These are phyloP conservation scores for apple (Malus domestica) DNA, from an alignment of 306 rosid genomes.

Conservation along the genomic window ASM211411v1 NC_041803.1:27862001-27862500, in stretches of 20 bases:
- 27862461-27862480: conserved; percentile 94
- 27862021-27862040: conserved; percentile 91
- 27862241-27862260: conserved; percentile 79
- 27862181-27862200: not conserved
- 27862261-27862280: conserved; percentile 90
- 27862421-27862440: conserved; percentile 23
- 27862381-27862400: not conserved
- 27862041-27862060: conserved; percentile 76
- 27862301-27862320: conserved; percentile 79
- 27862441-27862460: conserved; percentile 87
- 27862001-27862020: conserved; percentile 95
- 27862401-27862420: not conserved
- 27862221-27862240: conserved; percentile 77
- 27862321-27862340: not conserved
- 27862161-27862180: conserved; percentile 12
- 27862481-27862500: conserved; percentile 56
- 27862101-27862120: conserved; percentile 1
- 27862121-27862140: not conserved
- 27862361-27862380: not conserved
- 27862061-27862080: conserved; percentile 77
- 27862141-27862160: not conserved
- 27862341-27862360: not conserved
- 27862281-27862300: conserved; percentile 92
- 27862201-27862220: conserved; percentile 3
- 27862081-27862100: conserved; percentile 89